Percentiles rank a stretch among this genome's conserved stretches.
Evolutionary conservation across 805 yeast genomes (phyloP).

Genomic region (Lachancea fermentati): DNA sequence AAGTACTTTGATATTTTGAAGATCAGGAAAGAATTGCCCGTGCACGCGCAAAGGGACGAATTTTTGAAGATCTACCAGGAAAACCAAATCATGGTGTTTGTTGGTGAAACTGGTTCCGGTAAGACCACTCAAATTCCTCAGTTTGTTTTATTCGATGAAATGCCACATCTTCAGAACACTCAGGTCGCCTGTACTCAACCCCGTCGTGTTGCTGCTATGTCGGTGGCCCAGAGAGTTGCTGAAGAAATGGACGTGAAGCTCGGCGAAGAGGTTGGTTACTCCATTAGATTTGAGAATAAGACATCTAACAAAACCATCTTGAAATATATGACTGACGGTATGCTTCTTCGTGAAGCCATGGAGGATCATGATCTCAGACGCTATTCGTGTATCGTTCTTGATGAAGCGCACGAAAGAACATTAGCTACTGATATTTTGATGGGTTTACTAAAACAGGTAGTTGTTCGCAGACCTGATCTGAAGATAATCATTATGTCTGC

Average conservation of each 20-base stretch:
- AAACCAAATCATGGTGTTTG: slow-evolving; percentile 94
- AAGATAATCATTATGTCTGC: slow-evolving; percentile 96
- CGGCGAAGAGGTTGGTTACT: slow-evolving; percentile 94
- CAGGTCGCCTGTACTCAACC: slow-evolving; percentile 96
- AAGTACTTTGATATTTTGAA: slow-evolving; percentile 74
- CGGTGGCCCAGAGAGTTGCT: slow-evolving; percentile 95
- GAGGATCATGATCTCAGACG: slow-evolving; percentile 77
- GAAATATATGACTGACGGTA: slow-evolving; percentile 98
- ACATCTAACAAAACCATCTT: slow-evolving; percentile 74
- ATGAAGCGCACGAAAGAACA: slow-evolving; percentile 98
- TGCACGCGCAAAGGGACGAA: slow-evolving; percentile 87
- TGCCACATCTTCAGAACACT: slow-evolving; percentile 78
- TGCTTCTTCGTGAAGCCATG: slow-evolving; percentile 96
- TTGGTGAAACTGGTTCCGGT: slow-evolving; percentile 99
- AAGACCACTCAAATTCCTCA: slow-evolving; percentile 98
- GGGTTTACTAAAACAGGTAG: slow-evolving; percentile 87
- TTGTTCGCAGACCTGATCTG: slow-evolving; percentile 74
- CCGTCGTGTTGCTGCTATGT: slow-evolving; percentile 98
- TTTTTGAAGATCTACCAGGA: slow-evolving; percentile 77
- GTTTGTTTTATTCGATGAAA: slow-evolving; percentile 82
- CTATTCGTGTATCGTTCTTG: slow-evolving; percentile 87
- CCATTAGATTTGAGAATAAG: slow-evolving; percentile 88
- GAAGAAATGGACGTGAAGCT: slow-evolving; percentile 92
- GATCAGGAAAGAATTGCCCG: slow-evolving; percentile 82
- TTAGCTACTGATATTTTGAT: slow-evolving; percentile 92